Conservation (phyloP, 225 moss, liverwort and hornwort species). For the Thuidium tamariscinum region DNA sequence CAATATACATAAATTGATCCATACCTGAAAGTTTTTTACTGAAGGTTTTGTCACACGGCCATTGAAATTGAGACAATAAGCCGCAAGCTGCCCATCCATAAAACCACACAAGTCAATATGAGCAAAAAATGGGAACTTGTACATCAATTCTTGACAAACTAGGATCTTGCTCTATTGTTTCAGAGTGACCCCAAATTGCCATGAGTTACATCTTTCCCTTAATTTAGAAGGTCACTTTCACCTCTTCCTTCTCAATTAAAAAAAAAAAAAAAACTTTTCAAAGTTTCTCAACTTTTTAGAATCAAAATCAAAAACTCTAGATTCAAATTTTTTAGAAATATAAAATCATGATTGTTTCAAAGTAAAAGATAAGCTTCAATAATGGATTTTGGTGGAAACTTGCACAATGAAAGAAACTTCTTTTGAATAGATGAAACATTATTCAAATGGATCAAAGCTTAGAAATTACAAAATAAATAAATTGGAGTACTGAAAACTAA, state of each 20-base stretch:
- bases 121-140: background rate
- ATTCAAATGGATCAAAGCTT: background rate
- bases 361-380: background rate
- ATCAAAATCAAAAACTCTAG: background rate
- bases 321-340: background rate
- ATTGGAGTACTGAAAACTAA: background rate
- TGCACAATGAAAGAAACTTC: background rate
- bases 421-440: background rate
- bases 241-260: too few species aligned
- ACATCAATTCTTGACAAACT: background rate
- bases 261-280: too few species aligned
- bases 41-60: slow-evolving; percentile 80
- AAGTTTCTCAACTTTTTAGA: background rate
- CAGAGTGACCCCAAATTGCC: background rate
- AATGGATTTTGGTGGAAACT: background rate
- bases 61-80: slow-evolving; percentile 76
- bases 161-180: background rate
- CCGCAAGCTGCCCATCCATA: slow-evolving; percentile 36
- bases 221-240: background rate
- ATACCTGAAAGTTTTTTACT: slow-evolving; percentile 72
- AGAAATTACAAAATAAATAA: background rate
- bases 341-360: background rate
- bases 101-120: background rate
- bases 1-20: background rate
- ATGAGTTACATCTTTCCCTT: background rate